phyloP scores from a whole-genome alignment of 192 early-diverging fungal species.

The Ambispora gerdemannii region DNA sequence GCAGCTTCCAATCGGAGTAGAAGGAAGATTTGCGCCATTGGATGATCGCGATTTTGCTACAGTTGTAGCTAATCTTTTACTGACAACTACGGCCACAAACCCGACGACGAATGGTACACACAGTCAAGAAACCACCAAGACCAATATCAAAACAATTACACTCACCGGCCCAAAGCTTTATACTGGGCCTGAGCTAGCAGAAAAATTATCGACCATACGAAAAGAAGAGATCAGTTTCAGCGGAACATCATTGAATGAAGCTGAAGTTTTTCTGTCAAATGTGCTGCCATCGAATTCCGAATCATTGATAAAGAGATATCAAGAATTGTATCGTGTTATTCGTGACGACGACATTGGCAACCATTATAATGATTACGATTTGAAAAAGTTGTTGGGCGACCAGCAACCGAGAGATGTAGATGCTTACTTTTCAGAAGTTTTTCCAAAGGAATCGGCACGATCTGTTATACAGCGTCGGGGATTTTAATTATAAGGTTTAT shows the following conservation, averaged over 20 bases:
- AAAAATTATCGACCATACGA: constrained; percentile 3
- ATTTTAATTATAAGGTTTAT: too few species aligned
- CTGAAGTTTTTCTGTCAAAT: constrained; percentile 3
- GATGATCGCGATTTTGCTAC: constrained; percentile 16
- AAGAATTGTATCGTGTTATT: constrained; percentile 12
- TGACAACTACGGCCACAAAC: background rate
- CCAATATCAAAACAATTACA: background rate
- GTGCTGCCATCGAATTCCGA: background rate
- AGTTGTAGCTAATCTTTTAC: constrained; percentile 9
- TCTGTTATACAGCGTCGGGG: too few species aligned
- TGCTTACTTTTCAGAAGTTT: background rate
- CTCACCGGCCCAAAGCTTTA: constrained; percentile 11
- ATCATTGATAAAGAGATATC: background rate
- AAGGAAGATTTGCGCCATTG: constrained; percentile 10
- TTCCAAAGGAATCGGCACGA: too few species aligned
- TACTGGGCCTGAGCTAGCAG: constrained; percentile 2
- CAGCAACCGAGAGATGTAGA: constrained; percentile 8
- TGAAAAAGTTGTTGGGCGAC: constrained; percentile 1
- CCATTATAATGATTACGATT: background rate
- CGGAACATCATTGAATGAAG: constrained; percentile 11
- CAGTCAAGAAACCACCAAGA: too few species aligned
- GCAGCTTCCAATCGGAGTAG: background rate
- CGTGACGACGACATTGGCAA: background rate
- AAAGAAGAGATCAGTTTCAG: background rate
- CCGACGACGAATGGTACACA: too few species aligned